Base-by-base conservation (phyloP, 1,284 basidiomycete species). In the Leccinum pachyderme region DNA sequence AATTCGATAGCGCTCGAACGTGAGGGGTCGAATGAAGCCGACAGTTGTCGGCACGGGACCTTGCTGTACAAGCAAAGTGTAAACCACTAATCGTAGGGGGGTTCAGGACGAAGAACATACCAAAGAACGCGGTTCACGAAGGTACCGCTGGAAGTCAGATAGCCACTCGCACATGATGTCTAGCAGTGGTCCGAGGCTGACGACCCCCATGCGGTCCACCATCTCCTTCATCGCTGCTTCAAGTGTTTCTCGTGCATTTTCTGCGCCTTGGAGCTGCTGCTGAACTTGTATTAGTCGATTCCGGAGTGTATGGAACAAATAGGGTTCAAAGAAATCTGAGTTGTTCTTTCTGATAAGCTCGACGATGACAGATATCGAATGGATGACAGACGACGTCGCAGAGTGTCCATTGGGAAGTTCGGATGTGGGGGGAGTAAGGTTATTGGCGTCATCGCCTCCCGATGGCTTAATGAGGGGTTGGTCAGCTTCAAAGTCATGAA, bases 341-440 rank as follows among this genome's bases (percentile, higher is more conserved):
- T 99, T 99, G 74, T 99, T 99, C 72, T 98, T 95, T 53, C 97
- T 84, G 63, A 99, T 98, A 37, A 99, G 82, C 72, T 99, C 97
- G 64, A 98, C 91, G 60, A 98, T 81, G 64, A 99, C 86, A 50
- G 90, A 89, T 62, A 96, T 91, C 27, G 93, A 89, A 58, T 94
- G 87, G 31, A 91, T 82, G 46, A 98, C 84, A 0, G 94, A 94
- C 5, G 95, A 98, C 0, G 87, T 86, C n/a, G 86, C 83, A 1
- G 87, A 89, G 54, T 91, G 87, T 15, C 83, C 75, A 28, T 83
- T 87, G 0, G 90, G 89, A n/a, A 82, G 58, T 46, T 69, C 68
- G 25, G 64, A 43, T 47, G 54, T 57, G 49, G 52, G 45, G 12
- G 55, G 37, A 48, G 49, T 29, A 31, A 55, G 50, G 13, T 60